Evolutionary conservation across 176 grass and related monocot genomes (phyloP).

Genomic region (Chrysopogon serrulatus): DNA sequence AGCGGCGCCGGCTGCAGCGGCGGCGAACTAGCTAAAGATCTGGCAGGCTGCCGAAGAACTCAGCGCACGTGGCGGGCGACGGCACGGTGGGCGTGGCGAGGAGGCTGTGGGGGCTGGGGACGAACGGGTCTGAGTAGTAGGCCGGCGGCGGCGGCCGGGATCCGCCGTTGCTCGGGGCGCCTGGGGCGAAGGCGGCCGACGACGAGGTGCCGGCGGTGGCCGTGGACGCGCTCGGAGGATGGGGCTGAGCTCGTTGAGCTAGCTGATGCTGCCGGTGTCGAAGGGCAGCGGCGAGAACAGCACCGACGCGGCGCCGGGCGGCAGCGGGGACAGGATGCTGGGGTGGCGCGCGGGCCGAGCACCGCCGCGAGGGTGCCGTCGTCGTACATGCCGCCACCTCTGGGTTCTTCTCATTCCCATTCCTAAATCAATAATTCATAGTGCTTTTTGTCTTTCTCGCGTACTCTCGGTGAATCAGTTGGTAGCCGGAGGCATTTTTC

Average conservation of each 20-base stretch:
- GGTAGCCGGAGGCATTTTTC: too few species aligned
- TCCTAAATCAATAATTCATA: too few species aligned
- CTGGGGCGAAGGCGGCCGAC: not conserved
- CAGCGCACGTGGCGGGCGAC: conserved; percentile 47
- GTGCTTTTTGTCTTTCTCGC: too few species aligned
- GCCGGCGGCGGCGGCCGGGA: conserved; percentile 10
- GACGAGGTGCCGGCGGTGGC: not conserved
- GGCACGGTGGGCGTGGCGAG: conserved; percentile 65
- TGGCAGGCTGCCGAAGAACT: conserved; percentile 38
- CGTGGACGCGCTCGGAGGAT: conserved; percentile 33
- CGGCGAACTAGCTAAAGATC: conserved; percentile 26
- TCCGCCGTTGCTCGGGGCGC: conserved; percentile 11
- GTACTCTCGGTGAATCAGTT: too few species aligned
- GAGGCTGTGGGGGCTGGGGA: conserved; percentile 58
- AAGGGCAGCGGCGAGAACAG: conserved; percentile 71
- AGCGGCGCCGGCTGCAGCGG: not conserved
- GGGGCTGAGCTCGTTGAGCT: conserved; percentile 73
- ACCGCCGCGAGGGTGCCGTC: not conserved
- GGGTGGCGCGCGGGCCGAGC: conserved; percentile 22
- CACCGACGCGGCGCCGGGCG: conserved; percentile 37
- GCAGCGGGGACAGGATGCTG: conserved; percentile 73
- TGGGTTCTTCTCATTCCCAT: too few species aligned
- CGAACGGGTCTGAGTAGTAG: conserved; percentile 56
- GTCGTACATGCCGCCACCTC: not conserved
- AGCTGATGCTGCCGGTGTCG: conserved; percentile 54